A percentile compares a stretch with the other conserved stretches of the same genome.
Conservation (phyloP, 2,329 filamentous ascomycete species). For the Tympanopsis confertula region DNA sequence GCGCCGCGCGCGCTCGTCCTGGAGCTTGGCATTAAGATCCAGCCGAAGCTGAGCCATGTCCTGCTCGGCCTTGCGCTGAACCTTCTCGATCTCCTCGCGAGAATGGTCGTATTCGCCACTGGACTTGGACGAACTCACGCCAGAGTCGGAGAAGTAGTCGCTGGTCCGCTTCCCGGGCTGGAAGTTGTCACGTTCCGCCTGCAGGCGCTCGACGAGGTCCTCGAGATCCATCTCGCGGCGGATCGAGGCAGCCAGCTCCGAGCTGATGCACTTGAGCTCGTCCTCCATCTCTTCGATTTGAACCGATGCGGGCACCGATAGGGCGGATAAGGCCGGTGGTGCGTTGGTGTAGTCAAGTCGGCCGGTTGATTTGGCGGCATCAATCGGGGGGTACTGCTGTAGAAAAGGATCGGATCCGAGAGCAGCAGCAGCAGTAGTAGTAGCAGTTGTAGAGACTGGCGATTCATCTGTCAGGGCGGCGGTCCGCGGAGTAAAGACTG, state of each 20-base stretch:
- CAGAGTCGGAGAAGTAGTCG: slow-evolving; percentile 96
- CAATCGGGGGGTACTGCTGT: too few relatives aligned
- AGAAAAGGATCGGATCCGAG: too few relatives aligned
- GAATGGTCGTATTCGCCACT: slow-evolving; percentile 51
- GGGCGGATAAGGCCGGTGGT: too few relatives aligned
- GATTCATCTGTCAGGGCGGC: neutral
- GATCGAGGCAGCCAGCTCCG: slow-evolving; percentile 85
- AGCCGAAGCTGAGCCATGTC: slow-evolving; percentile 79
- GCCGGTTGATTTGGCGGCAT: too few relatives aligned
- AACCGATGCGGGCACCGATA: slow-evolving; percentile 27
- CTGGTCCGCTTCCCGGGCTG: slow-evolving; percentile 63
- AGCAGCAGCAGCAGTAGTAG: too few relatives aligned
- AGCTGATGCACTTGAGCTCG: slow-evolving; percentile 84
- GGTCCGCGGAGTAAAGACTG: too few relatives aligned
- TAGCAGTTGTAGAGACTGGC: neutral
- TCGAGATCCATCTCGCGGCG: slow-evolving; percentile 92
- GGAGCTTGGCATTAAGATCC: slow-evolving; percentile 73
- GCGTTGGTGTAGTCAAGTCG: too few relatives aligned
- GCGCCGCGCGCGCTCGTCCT: slow-evolving; percentile 71
- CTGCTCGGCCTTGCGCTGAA: slow-evolving; percentile 76
- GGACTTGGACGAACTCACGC: slow-evolving; percentile 72
- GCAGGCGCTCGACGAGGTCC: slow-evolving; percentile 79
- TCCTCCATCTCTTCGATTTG: slow-evolving; percentile 83
- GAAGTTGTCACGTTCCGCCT: slow-evolving; percentile 59
- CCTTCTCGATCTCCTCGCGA: slow-evolving; percentile 66